phyloP scores from a whole-genome alignment of 306 rosid species.

The Casuarina cunninghamiana region DNA sequence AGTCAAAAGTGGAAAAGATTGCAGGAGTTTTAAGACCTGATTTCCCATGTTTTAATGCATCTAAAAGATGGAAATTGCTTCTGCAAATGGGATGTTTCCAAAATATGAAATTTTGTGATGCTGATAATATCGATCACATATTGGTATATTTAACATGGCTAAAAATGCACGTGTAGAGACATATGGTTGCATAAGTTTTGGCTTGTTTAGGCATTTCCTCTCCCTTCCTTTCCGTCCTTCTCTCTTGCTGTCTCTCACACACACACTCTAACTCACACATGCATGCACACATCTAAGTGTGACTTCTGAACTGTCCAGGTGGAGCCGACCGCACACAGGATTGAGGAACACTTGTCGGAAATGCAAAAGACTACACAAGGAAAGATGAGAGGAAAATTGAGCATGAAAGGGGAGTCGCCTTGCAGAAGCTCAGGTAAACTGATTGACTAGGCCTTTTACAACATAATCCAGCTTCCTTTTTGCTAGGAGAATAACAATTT shows the following conservation, averaged over 20 bases:
- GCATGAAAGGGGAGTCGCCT: conserved; percentile 69
- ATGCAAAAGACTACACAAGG: conserved; percentile 83
- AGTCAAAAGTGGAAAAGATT: no score
- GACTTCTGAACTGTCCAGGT: conserved; percentile 49
- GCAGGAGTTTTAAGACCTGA: no score
- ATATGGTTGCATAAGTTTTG: background rate
- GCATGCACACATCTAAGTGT: conserved; percentile 10
- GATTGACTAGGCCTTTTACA: conserved; percentile 4
- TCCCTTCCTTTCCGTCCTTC: background rate
- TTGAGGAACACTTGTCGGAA: conserved; percentile 87
- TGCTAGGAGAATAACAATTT: conserved; percentile 20
- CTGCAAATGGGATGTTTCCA: background rate
- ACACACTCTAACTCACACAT: no score
- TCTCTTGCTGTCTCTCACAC: background rate
- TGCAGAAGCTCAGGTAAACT: conserved; percentile 80
- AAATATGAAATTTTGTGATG: no score
- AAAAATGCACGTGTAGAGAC: background rate
- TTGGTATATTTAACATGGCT: background rate
- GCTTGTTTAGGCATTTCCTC: background rate
- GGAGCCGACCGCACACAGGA: conserved; percentile 84
- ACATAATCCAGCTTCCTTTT: background rate
- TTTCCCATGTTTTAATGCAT: background rate
- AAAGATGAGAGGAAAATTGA: conserved; percentile 67
- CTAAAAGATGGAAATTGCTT: background rate
- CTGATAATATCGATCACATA: no score